Evolutionary conservation across 2,329 filamentous ascomycete species (phyloP).

Genomic region (Purpureocillium takamizusanense): DNA sequence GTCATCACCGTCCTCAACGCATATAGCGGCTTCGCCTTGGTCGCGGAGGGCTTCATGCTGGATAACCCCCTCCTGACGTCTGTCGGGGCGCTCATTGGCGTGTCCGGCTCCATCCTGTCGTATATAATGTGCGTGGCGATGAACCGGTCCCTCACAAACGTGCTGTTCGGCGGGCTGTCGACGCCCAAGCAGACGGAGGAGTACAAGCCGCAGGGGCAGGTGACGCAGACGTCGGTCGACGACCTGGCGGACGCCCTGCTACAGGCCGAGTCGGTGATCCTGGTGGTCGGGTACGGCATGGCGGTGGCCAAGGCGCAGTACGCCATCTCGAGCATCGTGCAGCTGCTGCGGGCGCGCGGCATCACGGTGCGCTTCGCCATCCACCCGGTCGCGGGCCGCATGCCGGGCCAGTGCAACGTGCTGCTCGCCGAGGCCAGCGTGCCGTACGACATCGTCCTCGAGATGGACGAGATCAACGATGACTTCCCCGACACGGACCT

Average conservation of each 20-base stretch:
- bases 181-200: conserved; percentile 49
- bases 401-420: conserved; percentile 92
- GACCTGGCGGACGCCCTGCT: conserved; percentile 69
- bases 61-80: conserved; percentile 79
- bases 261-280: conserved; percentile 76
- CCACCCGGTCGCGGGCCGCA: conserved; percentile 80
- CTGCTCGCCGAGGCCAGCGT: conserved; percentile 80
- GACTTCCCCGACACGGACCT: conserved; percentile 81
- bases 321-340: conserved; percentile 74
- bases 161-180: conserved; percentile 67
- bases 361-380: conserved; percentile 83
- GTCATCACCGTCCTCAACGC: conserved; percentile 87
- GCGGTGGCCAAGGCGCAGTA: conserved; percentile 91
- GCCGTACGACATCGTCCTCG: conserved; percentile 83
- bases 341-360: conserved; percentile 62
- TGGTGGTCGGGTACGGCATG: conserved; percentile 90
- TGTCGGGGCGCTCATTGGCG: conserved; percentile 78
- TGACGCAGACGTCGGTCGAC: conserved; percentile 70
- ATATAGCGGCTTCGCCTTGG: conserved; percentile 82
- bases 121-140: conserved; percentile 85
- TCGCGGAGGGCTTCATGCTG: conserved; percentile 87
- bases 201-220: conserved; percentile 69
- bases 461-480: conserved; percentile 96
- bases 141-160: conserved; percentile 84
- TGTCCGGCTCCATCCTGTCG: conserved; percentile 80